A percentile compares a stretch with the other conserved stretches of the same genome.
These are phyloP conservation scores for Lindgomyces ingoldianus DNA, from an alignment of 495 filamentous ascomycete species.

Conservation along the genomic window DNA sequence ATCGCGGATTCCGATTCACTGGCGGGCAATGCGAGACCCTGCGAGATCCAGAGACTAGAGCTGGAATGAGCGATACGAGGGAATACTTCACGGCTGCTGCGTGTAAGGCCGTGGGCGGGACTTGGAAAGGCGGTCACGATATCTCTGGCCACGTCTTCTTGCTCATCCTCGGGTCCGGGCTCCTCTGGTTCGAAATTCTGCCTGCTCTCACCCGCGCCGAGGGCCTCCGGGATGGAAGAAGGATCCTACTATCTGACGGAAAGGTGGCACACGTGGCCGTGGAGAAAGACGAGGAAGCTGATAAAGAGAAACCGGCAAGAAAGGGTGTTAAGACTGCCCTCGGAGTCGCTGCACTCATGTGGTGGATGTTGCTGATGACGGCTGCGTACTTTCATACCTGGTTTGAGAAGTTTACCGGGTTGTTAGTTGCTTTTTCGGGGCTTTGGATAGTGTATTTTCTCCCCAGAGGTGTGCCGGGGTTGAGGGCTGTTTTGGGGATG, in stretches of 20 bases:
- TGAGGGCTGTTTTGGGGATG: constrained; percentile 69
- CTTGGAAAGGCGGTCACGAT: constrained; percentile 88
- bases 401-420: constrained; percentile 89
- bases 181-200: constrained; percentile 76
- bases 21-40: constrained; percentile 69
- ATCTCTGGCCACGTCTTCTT: constrained; percentile 94
- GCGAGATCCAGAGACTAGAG: constrained; percentile 38
- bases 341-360: constrained; percentile 60
- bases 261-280: constrained; percentile 48
- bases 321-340: constrained; percentile 54
- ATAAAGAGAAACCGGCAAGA: constrained; percentile 50
- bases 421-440: constrained; percentile 66
- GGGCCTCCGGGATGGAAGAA: constrained; percentile 55
- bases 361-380: constrained; percentile 98
- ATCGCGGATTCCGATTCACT: constrained; percentile 76
- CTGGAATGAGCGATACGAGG: constrained; percentile 49
- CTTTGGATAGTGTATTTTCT: constrained; percentile 77
- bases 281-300: constrained; percentile 42
- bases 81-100: constrained; percentile 70
- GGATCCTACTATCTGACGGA: constrained; percentile 61
- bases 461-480: constrained; percentile 62
- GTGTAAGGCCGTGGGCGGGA: constrained; percentile 77
- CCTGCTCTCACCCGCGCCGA: constrained; percentile 57
- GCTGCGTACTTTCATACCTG: constrained; percentile 97
- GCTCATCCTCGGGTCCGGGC: constrained; percentile 76